phyloP scores from a whole-genome alignment of 129 eudicot genomes.

The Flaveria brownii region DNA sequence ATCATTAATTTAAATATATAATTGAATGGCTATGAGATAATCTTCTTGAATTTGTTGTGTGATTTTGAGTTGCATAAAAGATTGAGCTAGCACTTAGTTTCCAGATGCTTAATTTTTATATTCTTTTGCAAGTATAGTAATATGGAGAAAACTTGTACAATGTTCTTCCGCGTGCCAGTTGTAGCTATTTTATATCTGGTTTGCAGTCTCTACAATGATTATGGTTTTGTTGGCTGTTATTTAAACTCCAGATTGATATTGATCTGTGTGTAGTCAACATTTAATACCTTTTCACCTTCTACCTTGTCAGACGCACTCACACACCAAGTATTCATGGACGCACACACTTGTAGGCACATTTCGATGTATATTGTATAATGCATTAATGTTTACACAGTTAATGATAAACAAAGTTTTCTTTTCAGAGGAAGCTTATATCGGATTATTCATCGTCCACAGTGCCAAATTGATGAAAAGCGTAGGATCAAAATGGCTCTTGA shows the following conservation, averaged over 20 bases:
- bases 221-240: background rate
- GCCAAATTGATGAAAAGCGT: slow-evolving; percentile 91
- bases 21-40: background rate
- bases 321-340: slow-evolving; percentile 7
- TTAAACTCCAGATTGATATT: background rate
- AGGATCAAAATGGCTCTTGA: slow-evolving; percentile 99
- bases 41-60: background rate
- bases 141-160: background rate
- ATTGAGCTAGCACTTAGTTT: slow-evolving; percentile 7
- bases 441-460: slow-evolving; percentile 96
- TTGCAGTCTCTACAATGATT: too few relatives aligned
- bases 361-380: slow-evolving; percentile 16
- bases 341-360: slow-evolving; percentile 16
- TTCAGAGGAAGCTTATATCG: slow-evolving; percentile 95
- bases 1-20: background rate
- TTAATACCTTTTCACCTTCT: background rate
- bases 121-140: slow-evolving; percentile 4
- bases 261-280: slow-evolving; percentile 12
- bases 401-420: background rate
- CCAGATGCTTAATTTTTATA: background rate
- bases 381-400: slow-evolving; percentile 10
- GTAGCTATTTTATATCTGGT: background rate
- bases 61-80: background rate
- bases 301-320: slow-evolving; percentile 14
- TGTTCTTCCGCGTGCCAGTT: background rate